Base-by-base conservation (phyloP, 78 protist genomes). In the Diacronema lutheri region DNA sequence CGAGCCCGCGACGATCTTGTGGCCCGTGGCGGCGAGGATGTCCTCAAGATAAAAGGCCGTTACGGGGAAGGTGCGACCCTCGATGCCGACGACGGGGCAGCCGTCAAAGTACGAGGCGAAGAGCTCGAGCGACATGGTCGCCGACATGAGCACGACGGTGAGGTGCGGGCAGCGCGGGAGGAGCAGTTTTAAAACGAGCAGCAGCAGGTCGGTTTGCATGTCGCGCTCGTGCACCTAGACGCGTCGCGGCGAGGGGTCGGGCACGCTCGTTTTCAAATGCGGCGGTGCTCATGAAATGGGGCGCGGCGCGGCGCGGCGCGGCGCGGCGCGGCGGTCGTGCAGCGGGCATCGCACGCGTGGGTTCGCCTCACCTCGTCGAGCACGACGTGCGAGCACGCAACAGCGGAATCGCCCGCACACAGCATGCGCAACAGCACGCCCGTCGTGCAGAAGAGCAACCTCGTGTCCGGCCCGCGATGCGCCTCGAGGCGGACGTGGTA, bases 371-470 rank as follows among this genome's bases (percentile, higher is more conserved):
- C 88, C 73, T 89, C 92, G 76, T 89, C 92, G 37, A 89, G 71
- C 35, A 89, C 38, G 23, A 89, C 83, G 64, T 83, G 86, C 56
- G 66, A n/a, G 35, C 57, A 71, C 33, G 88, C 92, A 23, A 95
- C 68, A 12, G 93, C 90, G 21, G 92, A 62, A n/a, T 96, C 97
- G 37, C 92, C 93, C 10, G 99, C 94, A 72, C 93, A 91, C 72
- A 88, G 95, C 25, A 90, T 3, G 13, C 90, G 93, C n/a, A 95
- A 71, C 29, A 95, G 92, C 29, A 95, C 72, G 35, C 97, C 97
- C 37, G 93, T 94, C 10, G 99, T 95, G 78, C 93, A 91, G 78
- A 88, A 97, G 31, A 90, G 81, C 38, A 97, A 41, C 65, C 93
- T 79, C 5, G 99, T 95, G 26, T 26, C 16, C 35, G 21, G 0